A percentile compares a stretch with the other conserved stretches of the same genome.
phyloP scores from a whole-genome alignment of 345 rosid genomes.

The Brassica rapa region DNA sequence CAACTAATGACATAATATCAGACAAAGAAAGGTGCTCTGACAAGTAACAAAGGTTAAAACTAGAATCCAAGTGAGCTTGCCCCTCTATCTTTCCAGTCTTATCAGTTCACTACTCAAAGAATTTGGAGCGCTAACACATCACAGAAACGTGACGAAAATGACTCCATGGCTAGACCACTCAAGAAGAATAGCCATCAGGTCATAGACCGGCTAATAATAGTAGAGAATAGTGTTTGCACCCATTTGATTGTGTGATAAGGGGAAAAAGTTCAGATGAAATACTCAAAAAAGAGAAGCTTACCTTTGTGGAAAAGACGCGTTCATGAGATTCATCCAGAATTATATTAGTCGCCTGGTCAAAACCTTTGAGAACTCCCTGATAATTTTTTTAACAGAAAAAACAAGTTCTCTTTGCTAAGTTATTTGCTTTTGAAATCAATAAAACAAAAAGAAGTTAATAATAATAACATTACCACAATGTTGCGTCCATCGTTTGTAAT shows the following conservation, averaged over 20 bases:
- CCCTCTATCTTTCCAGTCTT: background rate
- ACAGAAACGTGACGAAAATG: slow-evolving; percentile 7
- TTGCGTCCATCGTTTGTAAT: slow-evolving; percentile 92
- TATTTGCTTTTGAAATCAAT: background rate
- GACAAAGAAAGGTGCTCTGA: background rate
- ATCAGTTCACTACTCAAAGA: background rate
- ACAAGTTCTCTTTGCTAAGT: background rate
- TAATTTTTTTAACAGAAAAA: background rate
- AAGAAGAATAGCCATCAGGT: slow-evolving; percentile 1
- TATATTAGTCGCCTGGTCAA: slow-evolving; percentile 89
- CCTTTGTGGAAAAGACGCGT: slow-evolving; percentile 90
- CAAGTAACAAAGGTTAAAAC: background rate
- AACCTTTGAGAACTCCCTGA: slow-evolving; percentile 80
- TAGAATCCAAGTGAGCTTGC: slow-evolving; percentile 19
- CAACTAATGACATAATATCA: background rate
- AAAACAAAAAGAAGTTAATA: background rate
- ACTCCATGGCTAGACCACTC: background rate
- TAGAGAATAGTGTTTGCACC: background rate
- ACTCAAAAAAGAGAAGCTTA: slow-evolving; percentile 13
- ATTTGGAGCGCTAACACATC: background rate
- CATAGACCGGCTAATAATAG: background rate
- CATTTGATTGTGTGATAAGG: slow-evolving; percentile 3
- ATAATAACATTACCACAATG: slow-evolving; percentile 63
- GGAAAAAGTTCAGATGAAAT: background rate
- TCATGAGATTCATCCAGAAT: slow-evolving; percentile 93